Evolutionary conservation across 1,139 yeast genomes (phyloP), one percentile per base, ranked within the genome.

Genomic region (Hyphopichia buzzinii): DNA sequence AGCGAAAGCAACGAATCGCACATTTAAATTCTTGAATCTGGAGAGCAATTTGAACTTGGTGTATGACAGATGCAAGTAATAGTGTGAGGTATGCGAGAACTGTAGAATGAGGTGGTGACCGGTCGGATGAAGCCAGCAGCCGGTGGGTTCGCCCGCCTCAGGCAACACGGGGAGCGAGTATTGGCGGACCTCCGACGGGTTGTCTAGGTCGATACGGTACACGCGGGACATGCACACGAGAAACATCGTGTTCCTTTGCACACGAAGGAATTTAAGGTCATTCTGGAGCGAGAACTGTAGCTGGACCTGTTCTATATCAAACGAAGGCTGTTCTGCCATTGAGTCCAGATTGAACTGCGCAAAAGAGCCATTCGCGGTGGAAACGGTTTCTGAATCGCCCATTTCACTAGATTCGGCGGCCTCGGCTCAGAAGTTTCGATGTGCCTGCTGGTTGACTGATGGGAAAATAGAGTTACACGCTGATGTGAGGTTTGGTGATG

Each of bases 261-360:
- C 70, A 14, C 49, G 40, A 10, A 66, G 46, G n/a, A 46, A 41
- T 11, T 43, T 48, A 28, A 71, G 52, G 3, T 53, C 46, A 34
- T 57, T 41, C n/a, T 50, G 43, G 22, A 69, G 57, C 19, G 54
- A 59, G 46, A 70, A 70, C 41, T 69, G 75, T 16, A 70, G 57
- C 46, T 64, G 74, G 3, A 70, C 75, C 23, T 59, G 59, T 36
- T 70, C 75, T n/a, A 71, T 47, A 8, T 55, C 57, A 43, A 67
- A 65, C 8, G 44, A 39, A 1, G 69, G 67, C 31, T 46, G 45
- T 12, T 49, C 50, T 26, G 35, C n/a, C n/a, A n/a, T 3, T 24
- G 35, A 11, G 19, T 13, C 19, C 14, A 23, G 22, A 10, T 29
- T 26, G 10, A 28, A 29, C 13, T 33, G 19, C 17, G 17, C 26